Evolutionary conservation across 1,139 yeast species (phyloP).

Genomic region (Lodderomyces theae): DNA sequence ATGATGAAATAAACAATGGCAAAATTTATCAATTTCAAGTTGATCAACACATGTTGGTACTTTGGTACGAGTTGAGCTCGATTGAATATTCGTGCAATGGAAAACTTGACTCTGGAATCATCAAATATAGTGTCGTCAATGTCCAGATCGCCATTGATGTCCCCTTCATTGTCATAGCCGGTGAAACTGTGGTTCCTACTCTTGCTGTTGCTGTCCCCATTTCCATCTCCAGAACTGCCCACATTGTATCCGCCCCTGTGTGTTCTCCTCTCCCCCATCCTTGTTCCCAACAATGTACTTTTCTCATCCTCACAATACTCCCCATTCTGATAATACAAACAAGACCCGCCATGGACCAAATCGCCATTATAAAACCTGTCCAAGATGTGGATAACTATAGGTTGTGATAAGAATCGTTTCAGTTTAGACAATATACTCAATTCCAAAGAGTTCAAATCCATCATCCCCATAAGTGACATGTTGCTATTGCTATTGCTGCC

Average conservation of each 20-base stretch:
- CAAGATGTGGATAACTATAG: constrained; percentile 49
- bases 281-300: constrained; percentile 15
- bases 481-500: neutral
- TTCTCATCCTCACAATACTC: constrained; percentile 1
- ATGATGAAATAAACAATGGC: constrained; percentile 33
- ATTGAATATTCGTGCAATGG: constrained; percentile 28
- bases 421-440: constrained; percentile 54
- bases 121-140: constrained; percentile 26
- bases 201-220: neutral
- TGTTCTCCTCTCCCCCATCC: constrained; percentile 22
- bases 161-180: neutral
- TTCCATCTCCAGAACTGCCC: neutral
- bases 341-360: constrained; percentile 23
- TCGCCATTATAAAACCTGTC: constrained; percentile 57
- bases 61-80: constrained; percentile 41
- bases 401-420: constrained; percentile 55
- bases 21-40: constrained; percentile 33
- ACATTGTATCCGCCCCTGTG: constrained; percentile 14
- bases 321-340: neutral
- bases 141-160: constrained; percentile 15
- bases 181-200: neutral
- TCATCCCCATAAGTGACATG: constrained; percentile 18
- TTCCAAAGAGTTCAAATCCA: constrained; percentile 49
- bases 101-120: constrained; percentile 31
- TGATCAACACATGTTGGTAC: constrained; percentile 42